Base-by-base conservation (phyloP, 306 rosid genomes). In the Pueraria montana region DNA sequence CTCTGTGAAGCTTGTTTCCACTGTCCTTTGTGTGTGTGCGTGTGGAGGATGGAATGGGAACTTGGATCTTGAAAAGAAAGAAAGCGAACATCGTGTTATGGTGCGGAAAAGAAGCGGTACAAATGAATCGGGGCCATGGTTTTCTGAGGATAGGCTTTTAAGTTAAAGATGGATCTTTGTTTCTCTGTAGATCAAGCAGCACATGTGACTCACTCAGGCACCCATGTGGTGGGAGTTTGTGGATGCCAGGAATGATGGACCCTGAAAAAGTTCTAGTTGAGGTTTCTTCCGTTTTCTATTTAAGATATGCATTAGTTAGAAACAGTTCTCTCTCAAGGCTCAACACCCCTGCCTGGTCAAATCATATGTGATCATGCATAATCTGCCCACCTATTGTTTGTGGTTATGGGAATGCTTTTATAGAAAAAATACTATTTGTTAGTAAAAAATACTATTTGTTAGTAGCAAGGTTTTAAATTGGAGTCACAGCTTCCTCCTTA, bases 171-270 rank as follows among this genome's bases (percentile, higher is more conserved):
- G 72, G 9, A 18, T 70, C 56, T 63, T 63, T 77, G 45, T 74
- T 71, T 68, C 80, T 76, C 17, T 83, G 76, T 76, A 24, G 61
- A 80, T 87, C 72, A 12, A 78, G 77, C 74, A 77, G 38, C 56
- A 64, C 88, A 87, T 65, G 84, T 87, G 83, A 81, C 69, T 77
- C 84, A 48, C 16, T 76, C 69, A 18, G 85, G 79, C 50, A 81
- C 84, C 84, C 90, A 77, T 81, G 86, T 87, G 87, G 77, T 80
- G 12, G 11, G 49, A 77, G 84, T 65, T 77, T 84, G 86, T 76
- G 82, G 83, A 84, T 72, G 79, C 81, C 79, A 74, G 72, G 49
- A 81, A 77, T 77, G 83, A 87, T 81, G 90, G 84, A 70, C 90
- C 87, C 86, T 77, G 68, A 59, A 80, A 46, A 62, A 72, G 81